These are phyloP conservation scores for Wickerhamomyces kurtzmanii DNA, from an alignment of 805 yeast species.

Conservation along the genomic window DNA sequence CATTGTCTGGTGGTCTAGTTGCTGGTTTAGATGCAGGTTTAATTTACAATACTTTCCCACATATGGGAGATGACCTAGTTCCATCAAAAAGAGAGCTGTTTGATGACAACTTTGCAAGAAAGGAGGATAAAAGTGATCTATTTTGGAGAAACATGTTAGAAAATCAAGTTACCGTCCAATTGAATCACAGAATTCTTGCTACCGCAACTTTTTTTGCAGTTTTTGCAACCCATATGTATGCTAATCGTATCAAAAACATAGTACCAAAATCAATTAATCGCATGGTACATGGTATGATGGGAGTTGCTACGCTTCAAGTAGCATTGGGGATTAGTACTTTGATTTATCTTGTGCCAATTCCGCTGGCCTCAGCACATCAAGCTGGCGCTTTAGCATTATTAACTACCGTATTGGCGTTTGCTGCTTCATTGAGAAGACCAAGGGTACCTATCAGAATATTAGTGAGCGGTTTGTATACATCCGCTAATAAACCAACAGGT, in stretches of 20 bases:
- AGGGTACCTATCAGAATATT: slow-evolving; percentile 29
- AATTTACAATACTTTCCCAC: slow-evolving; percentile 93
- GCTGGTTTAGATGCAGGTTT: slow-evolving; percentile 98
- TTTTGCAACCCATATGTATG: slow-evolving; percentile 61
- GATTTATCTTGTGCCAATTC: slow-evolving; percentile 81
- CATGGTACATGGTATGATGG: slow-evolving; percentile 63
- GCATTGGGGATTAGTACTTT: slow-evolving; percentile 81
- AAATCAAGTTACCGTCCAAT: slow-evolving; percentile 93
- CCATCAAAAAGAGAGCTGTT: slow-evolving; percentile 76
- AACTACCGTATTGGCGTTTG: slow-evolving; percentile 63
- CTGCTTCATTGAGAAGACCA: slow-evolving; percentile 51
- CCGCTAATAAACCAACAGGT: slow-evolving; percentile 15
- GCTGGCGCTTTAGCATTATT: slow-evolving; percentile 90
- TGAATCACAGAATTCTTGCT: slow-evolving; percentile 83
- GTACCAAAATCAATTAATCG: slow-evolving; percentile 50
- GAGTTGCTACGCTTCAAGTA: slow-evolving; percentile 76
- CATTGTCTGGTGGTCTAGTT: slow-evolving; percentile 96
- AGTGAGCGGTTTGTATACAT: slow-evolving; percentile 22
- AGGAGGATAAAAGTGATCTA: slow-evolving; percentile 57
- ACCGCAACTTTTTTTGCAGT: slow-evolving; percentile 67
- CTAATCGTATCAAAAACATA: slow-evolving; percentile 39
- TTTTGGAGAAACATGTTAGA: slow-evolving; percentile 91
- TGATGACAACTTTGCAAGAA: slow-evolving; percentile 63
- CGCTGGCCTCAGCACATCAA: slow-evolving; percentile 92
- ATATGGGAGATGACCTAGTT: slow-evolving; percentile 79